Evolutionary conservation across 2,329 filamentous ascomycete species (phyloP), one percentile per base, ranked within the genome.

Genomic region (Phyllosticta capitalensis): DNA sequence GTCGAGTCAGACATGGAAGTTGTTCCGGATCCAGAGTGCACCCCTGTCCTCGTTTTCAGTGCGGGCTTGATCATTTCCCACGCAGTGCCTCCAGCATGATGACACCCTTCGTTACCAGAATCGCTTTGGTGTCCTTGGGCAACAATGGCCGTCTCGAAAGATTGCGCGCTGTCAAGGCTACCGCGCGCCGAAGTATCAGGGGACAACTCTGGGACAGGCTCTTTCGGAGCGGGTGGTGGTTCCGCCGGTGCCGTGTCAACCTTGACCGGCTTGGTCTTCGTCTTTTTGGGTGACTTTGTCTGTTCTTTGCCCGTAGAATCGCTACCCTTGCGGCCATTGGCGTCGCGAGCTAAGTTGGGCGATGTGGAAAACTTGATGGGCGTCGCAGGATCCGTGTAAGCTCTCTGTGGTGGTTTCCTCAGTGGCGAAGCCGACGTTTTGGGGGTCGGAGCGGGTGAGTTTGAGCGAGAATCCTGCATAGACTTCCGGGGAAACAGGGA

Each of bases 401-500:
- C 30, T 38, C 30, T 38, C 17, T 38, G 30, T 14, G 30, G 30
- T 38, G 30, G 6, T 38, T 38, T 38, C 10, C 30, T 38, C 1
- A 14, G 9, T 38, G 30, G 30, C 30, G 30, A 38, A 14, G 30
- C 30, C 30, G 30, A 38, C 10, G 30, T 38, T 14, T 38, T 38
- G 30, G 30, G 30, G 5, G 30, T 38, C 17, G 30, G 30, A 24
- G 56, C 56, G 1, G 56, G 56, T 14, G 56, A 58, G 19, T 38
- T 38, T 3, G 51, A 19, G 14, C 56, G 56, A 5, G 56, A 58
- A n/a, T 30, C 33, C 17, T 19, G 48, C 56, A 58, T 58, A 6
- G 57, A 59, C 17, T 54, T 52, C 38, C 58, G 53, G 20, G 58
- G 58, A 22, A 60, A 60, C 3, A 60, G 30, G 4, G 54, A 60